A percentile compares a stretch with the other conserved stretches of the same genome.
Conservation (phyloP, 2,329 filamentous ascomycete species). For the Aspergillus neoniger region DNA sequence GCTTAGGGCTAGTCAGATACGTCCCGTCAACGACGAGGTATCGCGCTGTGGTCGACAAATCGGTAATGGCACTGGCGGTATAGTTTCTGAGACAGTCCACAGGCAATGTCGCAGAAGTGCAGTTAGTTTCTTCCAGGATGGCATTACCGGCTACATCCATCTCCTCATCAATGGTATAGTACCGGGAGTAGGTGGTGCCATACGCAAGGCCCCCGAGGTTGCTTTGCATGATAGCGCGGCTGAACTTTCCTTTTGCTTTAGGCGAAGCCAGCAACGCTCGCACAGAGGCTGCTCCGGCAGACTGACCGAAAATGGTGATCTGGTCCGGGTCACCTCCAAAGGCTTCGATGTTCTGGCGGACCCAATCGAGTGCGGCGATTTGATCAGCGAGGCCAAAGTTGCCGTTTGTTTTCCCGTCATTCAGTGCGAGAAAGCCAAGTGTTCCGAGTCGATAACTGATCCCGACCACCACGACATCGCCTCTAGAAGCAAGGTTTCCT, state of each 20-base stretch:
- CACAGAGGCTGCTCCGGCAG: conserved; percentile 58
- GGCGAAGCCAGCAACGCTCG: conserved; percentile 49
- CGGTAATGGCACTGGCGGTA: not conserved
- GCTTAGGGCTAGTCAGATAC: conserved; percentile 10
- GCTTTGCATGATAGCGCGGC: conserved; percentile 27
- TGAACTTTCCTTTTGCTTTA: conserved; percentile 21
- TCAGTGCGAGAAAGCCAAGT: conserved; percentile 60
- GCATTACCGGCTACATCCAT: conserved; percentile 52
- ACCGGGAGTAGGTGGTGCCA: conserved; percentile 60
- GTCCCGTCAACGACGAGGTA: conserved; percentile 8
- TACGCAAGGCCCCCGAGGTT: conserved; percentile 62
- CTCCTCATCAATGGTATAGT: conserved; percentile 58
- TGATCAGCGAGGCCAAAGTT: conserved; percentile 58
- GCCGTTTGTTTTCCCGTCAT: conserved; percentile 57
- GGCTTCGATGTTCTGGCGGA: conserved; percentile 46
- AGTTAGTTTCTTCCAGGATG: conserved; percentile 48
- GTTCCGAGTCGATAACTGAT: conserved; percentile 64
- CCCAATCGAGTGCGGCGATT: conserved; percentile 53
- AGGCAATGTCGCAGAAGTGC: not conserved
- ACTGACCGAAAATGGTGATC: conserved; percentile 52
- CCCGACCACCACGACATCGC: conserved; percentile 60
- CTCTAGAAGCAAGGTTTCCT: conserved; percentile 59
- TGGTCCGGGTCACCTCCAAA: conserved; percentile 52
- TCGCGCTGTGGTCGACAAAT: not conserved
- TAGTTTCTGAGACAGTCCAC: conserved; percentile 3